Evolutionary conservation across 140 eudicot species (phyloP).

Genomic region (Anethum foeniculum): DNA sequence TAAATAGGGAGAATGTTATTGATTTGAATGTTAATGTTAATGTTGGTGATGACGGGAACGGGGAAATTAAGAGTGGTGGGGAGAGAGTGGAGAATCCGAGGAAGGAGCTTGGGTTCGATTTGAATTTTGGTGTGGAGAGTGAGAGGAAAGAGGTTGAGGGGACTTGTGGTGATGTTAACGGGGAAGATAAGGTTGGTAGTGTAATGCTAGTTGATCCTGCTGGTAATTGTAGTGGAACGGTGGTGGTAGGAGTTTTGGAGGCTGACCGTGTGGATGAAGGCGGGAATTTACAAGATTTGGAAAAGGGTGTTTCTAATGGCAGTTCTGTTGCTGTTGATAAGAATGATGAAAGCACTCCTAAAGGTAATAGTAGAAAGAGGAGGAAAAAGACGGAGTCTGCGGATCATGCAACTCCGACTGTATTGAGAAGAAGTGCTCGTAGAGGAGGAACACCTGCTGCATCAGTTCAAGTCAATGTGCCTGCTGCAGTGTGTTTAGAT

Average conservation of each 20-base stretch:
- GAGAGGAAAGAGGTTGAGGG: slow-evolving; percentile 23
- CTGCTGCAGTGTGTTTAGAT: slow-evolving; percentile 18
- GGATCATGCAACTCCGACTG: slow-evolving; percentile 26
- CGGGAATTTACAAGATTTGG: slow-evolving; percentile 7
- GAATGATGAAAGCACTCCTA: slow-evolving; percentile 16
- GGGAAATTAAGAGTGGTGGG: slow-evolving; percentile 12
- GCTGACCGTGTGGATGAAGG: slow-evolving; percentile 3
- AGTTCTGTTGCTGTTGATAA: slow-evolving; percentile 13
- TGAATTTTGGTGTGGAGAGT: slow-evolving; percentile 47
- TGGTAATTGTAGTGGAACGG: not conserved
- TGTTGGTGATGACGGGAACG: slow-evolving; percentile 23
- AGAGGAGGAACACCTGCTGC: slow-evolving; percentile 36
- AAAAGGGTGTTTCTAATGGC: slow-evolving; percentile 1
- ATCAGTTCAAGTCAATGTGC: slow-evolving; percentile 24
- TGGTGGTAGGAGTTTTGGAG: slow-evolving; percentile 16
- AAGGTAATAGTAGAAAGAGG: slow-evolving; percentile 47
- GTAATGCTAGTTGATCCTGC: not conserved
- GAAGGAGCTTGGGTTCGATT: slow-evolving; percentile 41
- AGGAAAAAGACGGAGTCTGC: slow-evolving; percentile 24
- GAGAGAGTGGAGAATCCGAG: slow-evolving; percentile 8
- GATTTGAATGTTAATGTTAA: slow-evolving; percentile 50
- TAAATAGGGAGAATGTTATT: slow-evolving; percentile 21
- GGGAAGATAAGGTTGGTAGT: not conserved
- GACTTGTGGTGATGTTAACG: not conserved
- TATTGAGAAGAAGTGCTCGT: slow-evolving; percentile 81